Percentiles rank a stretch among this genome's conserved stretches.
phyloP scores from a whole-genome alignment of 1,284 basidiomycete species.

The Phellopilus nigrolimitatus region DNA sequence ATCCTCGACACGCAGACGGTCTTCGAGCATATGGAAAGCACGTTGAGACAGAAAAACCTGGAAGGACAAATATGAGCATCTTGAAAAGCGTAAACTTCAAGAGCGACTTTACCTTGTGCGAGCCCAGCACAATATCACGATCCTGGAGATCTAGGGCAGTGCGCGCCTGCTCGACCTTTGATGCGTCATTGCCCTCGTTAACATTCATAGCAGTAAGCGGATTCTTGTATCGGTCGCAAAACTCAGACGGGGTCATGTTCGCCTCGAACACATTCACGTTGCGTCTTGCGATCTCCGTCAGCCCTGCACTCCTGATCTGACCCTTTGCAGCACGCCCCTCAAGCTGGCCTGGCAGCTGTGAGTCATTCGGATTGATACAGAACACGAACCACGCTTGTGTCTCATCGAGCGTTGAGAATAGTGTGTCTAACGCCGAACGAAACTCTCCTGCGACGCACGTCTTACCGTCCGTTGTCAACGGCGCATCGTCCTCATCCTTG shows the following conservation, averaged over 20 bases:
- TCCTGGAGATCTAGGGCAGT: conserved; percentile 65
- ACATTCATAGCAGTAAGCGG: conserved; percentile 47
- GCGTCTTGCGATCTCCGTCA: conserved; percentile 75
- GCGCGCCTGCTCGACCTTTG: conserved; percentile 56
- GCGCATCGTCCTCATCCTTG: conserved; percentile 47
- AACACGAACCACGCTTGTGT: conserved; percentile 91
- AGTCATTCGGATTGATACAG: conserved; percentile 93
- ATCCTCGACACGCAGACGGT: conserved; percentile 78
- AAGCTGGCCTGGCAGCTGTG: conserved; percentile 88
- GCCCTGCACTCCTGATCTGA: conserved; percentile 79
- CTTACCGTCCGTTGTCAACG: conserved; percentile 29
- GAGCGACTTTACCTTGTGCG: conserved; percentile 58
- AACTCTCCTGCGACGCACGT: conserved; percentile 87
- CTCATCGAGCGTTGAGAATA: conserved; percentile 88
- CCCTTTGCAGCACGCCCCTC: conserved; percentile 91
- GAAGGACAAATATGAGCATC: conserved; percentile 1
- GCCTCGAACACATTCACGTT: conserved; percentile 73
- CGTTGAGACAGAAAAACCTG: conserved; percentile 88
- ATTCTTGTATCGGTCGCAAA: conserved; percentile 76
- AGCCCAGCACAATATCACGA: conserved; percentile 74
- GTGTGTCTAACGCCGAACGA: conserved; percentile 73
- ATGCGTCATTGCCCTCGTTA: conserved; percentile 46
- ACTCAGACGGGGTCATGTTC: conserved; percentile 84
- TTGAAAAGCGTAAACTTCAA: neutral
- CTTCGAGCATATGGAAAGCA: conserved; percentile 89